phyloP scores from a whole-genome alignment of 2,329 filamentous ascomycete species.

The Graphiopsis chlorocephala region DNA sequence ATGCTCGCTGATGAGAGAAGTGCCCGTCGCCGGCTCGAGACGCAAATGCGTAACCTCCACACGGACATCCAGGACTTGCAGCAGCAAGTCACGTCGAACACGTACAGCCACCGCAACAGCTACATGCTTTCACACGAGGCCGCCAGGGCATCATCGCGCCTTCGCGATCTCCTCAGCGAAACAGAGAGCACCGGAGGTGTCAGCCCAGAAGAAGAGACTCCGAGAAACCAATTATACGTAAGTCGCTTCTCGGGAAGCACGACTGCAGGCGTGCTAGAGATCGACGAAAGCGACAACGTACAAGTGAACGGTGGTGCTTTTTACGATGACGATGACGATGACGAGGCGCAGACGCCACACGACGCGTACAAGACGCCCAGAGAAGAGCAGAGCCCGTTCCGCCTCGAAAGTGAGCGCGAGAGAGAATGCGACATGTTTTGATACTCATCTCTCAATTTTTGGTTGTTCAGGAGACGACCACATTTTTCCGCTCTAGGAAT shows the following conservation, averaged over 20 bases:
- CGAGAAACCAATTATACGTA: neutral
- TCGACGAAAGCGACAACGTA: constrained; percentile 23
- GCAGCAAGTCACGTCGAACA: constrained; percentile 27
- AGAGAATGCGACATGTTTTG: constrained; percentile 26
- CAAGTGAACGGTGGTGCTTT: constrained; percentile 7
- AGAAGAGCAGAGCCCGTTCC: constrained; percentile 27
- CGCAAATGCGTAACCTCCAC: constrained; percentile 29
- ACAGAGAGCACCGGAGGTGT: constrained; percentile 21
- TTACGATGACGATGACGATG: constrained; percentile 18
- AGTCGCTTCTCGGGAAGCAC: constrained; percentile 14
- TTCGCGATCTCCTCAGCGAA: constrained; percentile 28
- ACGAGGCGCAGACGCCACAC: constrained; percentile 26
- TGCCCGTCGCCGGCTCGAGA: constrained; percentile 35
- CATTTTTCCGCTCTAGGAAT: neutral
- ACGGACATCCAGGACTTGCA: constrained; percentile 33
- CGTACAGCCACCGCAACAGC: constrained; percentile 27
- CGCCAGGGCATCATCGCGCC: constrained; percentile 15
- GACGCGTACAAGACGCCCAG: constrained; percentile 30
- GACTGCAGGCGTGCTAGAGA: constrained; percentile 20
- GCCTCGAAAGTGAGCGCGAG: constrained; percentile 17
- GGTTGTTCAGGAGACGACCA: neutral
- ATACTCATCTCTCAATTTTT: neutral
- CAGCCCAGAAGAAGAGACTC: constrained; percentile 16
- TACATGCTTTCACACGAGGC: constrained; percentile 22
- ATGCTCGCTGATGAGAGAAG: constrained; percentile 39